Conservation (phyloP, 164 flowering plant genomes). For the Cinnamomum micranthum region DNA sequence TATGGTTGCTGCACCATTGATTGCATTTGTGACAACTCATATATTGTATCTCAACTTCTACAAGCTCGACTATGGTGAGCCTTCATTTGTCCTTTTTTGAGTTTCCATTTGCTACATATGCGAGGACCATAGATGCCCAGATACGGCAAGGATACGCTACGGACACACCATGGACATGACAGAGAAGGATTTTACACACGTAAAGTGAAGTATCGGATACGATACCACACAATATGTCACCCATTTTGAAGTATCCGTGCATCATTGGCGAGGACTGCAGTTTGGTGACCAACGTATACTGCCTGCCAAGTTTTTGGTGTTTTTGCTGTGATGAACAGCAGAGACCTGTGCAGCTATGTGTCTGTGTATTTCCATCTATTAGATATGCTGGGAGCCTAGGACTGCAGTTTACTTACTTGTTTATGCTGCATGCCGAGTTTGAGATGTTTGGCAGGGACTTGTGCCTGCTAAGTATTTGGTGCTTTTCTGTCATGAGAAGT, state of each 20-base stretch:
- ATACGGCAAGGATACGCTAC: not conserved
- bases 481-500: too few species aligned
- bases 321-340: too few species aligned
- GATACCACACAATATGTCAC: too few species aligned
- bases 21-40: conserved; percentile 82
- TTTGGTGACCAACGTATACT: too few species aligned
- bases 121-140: not conserved
- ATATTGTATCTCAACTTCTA: conserved; percentile 81
- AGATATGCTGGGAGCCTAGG: too few species aligned
- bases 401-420: too few species aligned
- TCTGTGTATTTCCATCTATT: too few species aligned
- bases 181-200: not conserved
- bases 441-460: too few species aligned
- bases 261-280: not conserved
- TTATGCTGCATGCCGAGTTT: too few species aligned
- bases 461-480: too few species aligned
- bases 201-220: not conserved
- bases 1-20: conserved; percentile 82
- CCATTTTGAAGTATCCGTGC: not conserved
- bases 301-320: too few species aligned
- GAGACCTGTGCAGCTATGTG: too few species aligned
- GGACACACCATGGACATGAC: not conserved
- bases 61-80: conserved; percentile 69
- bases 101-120: not conserved
- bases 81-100: not conserved